Conservation (phyloP, 768 basidiomycete genomes). For the Leccinum subtestaceum region DNA sequence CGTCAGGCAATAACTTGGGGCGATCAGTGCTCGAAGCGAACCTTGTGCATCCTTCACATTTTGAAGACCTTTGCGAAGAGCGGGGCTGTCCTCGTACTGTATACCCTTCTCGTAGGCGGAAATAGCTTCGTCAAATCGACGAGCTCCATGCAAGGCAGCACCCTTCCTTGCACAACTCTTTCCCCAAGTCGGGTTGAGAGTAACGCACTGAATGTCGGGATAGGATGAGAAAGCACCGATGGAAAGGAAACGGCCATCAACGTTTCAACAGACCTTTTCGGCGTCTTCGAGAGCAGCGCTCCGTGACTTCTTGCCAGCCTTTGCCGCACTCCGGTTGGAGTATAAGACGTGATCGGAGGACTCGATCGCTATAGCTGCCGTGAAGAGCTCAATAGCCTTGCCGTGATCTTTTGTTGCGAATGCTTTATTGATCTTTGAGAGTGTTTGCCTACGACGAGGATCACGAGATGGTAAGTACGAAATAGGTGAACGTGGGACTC, state of each 20-base stretch:
- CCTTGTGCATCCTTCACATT: slow-evolving; percentile 87
- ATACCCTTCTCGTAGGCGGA: slow-evolving; percentile 80
- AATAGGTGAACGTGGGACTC: slow-evolving; percentile 12
- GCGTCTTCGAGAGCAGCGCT: slow-evolving; percentile 79
- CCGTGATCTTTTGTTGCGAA: slow-evolving; percentile 92
- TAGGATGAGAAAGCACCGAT: not conserved
- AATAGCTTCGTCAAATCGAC: slow-evolving; percentile 79
- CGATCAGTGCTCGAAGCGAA: slow-evolving; percentile 24
- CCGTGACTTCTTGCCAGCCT: slow-evolving; percentile 82
- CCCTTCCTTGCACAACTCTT: slow-evolving; percentile 93
- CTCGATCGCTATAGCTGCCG: slow-evolving; percentile 81
- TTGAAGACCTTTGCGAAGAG: slow-evolving; percentile 81
- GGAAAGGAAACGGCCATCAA: not conserved
- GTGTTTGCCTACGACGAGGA: slow-evolving; percentile 37
- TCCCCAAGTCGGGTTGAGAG: slow-evolving; percentile 75
- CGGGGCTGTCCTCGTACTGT: slow-evolving; percentile 77
- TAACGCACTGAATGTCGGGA: slow-evolving; percentile 56
- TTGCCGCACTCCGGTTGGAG: slow-evolving; percentile 90
- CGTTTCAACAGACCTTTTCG: slow-evolving; percentile 65
- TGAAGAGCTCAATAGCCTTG: slow-evolving; percentile 79
- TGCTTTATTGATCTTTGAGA: slow-evolving; percentile 91
- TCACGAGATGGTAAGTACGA: slow-evolving; percentile 19
- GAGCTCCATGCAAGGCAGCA: slow-evolving; percentile 84
- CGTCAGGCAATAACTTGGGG: not conserved
- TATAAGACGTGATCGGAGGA: slow-evolving; percentile 83